Conservation (phyloP, 495 filamentous ascomycete genomes). For the Podospora australis region DNA sequence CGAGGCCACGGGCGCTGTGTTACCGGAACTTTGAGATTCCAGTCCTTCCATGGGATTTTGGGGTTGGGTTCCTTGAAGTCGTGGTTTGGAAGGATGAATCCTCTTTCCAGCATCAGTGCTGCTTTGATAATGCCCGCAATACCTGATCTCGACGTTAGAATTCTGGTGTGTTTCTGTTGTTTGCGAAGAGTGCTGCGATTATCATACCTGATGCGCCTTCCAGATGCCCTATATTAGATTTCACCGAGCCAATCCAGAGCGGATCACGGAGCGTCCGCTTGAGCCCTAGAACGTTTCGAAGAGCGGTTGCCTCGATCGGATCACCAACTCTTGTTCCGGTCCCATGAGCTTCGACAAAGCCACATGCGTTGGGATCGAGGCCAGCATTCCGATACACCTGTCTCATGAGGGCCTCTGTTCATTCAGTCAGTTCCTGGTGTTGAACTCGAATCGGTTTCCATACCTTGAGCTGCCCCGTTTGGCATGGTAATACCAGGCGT, state of each 20-base stretch:
- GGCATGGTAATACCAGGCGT: slow-evolving; percentile 46
- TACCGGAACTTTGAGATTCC: slow-evolving; percentile 25
- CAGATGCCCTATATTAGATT: slow-evolving; percentile 51
- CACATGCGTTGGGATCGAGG: slow-evolving; percentile 34
- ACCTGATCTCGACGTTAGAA: slow-evolving; percentile 50
- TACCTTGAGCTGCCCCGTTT: slow-evolving; percentile 40
- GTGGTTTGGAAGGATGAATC: slow-evolving; percentile 35
- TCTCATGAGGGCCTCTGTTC: slow-evolving; percentile 44
- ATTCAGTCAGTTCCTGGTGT: too few species aligned
- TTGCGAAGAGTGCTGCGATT: too few species aligned
- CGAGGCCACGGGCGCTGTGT: slow-evolving; percentile 27
- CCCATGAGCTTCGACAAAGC: slow-evolving; percentile 37
- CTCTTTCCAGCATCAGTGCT: slow-evolving; percentile 44
- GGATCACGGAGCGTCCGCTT: slow-evolving; percentile 25
- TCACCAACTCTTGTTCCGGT: slow-evolving; percentile 29
- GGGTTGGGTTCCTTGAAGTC: slow-evolving; percentile 45
- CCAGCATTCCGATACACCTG: slow-evolving; percentile 40
- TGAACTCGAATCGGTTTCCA: too few species aligned
- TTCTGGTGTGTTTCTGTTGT: too few species aligned
- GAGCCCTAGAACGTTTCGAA: slow-evolving; percentile 32
- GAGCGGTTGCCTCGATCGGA: slow-evolving; percentile 32
- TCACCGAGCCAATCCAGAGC: slow-evolving; percentile 48
- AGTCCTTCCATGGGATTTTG: slow-evolving; percentile 25
- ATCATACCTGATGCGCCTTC: slow-evolving; percentile 36
- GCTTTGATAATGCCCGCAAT: slow-evolving; percentile 48